Base-by-base conservation (phyloP, 1,284 basidiomycete genomes). In the Pyrrhoderma noxium region DNA sequence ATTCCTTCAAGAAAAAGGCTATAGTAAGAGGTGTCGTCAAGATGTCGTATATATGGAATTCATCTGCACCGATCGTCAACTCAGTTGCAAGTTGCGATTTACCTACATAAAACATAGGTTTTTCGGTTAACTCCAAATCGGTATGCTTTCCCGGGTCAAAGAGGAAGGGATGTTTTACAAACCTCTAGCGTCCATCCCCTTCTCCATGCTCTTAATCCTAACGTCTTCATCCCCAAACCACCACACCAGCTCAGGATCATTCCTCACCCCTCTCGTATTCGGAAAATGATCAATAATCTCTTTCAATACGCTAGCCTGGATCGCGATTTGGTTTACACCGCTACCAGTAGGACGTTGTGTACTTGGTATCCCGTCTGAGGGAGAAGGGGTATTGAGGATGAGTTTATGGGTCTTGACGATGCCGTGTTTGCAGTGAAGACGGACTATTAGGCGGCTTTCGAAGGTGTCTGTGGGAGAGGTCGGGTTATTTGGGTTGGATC, bases 201-300 rank as follows among this genome's bases (percentile, higher is more conserved):
- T 76, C 59, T 87, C 84, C 8, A 80, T 67, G 59, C 79, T 89
- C 58, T 76, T 81, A 23, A 90, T 72, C 27, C 73, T 69, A 1
- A 90, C 80, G 43, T 89, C 82, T 0, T 69, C 65, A 37, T 80
- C 74, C 18, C 70, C 74, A 61, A 90, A 89, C 25, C 68, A 77
- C 87, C 88, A 90, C 2, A 85, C 74, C 8, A 90, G 72, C 60
- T 87, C 82, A 18, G 85, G 83, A 59, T 90, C 87, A 18, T 71
- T 75, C 60, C 80, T 85, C 23, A 68, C 63, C 4, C 78, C 76
- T 57, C 75, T 80, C 7, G 76, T 67, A 18, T 75, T 66, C 0
- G 84, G 79, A 56, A 90, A 90, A 61, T 89, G 86, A 41, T 89
- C 87, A n/a, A 89, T 75, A 63, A 90, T 79, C 59, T 87, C 84